Conservation (phyloP, 2,329 filamentous ascomycete genomes). For the Nakataea oryzae region DNA sequence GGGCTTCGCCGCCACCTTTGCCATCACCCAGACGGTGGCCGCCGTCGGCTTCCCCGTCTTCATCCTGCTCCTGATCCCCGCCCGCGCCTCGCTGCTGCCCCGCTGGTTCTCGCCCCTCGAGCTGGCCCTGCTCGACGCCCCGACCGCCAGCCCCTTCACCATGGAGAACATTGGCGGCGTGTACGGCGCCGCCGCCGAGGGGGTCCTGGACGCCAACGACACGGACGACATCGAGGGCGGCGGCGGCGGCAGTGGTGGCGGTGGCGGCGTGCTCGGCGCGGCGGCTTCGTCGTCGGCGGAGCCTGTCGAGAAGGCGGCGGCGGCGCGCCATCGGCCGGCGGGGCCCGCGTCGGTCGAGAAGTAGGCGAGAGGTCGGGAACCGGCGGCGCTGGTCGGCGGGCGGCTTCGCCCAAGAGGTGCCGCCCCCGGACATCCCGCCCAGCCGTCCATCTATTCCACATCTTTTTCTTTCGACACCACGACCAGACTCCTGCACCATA, state of each 20-base stretch:
- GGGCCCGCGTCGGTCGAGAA: neutral
- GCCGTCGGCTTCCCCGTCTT: conserved; percentile 73
- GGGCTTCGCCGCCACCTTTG: conserved; percentile 69
- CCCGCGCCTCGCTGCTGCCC: conserved; percentile 54
- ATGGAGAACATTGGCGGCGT: conserved; percentile 66
- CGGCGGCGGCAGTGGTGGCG: conserved; percentile 4
- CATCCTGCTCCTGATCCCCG: conserved; percentile 58
- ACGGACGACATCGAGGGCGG: neutral
- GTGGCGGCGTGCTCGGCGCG: conserved; percentile 1
- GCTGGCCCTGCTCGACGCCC: conserved; percentile 54
- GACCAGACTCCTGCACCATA: no score
- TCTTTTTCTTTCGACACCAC: no score
- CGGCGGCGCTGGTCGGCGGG: conserved; percentile 4
- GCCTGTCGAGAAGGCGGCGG: conserved; percentile 16
- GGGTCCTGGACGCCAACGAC: conserved; percentile 6
- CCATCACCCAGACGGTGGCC: conserved; percentile 71
- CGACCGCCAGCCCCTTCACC: conserved; percentile 63
- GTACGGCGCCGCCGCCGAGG: conserved; percentile 28
- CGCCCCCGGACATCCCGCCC: no score
- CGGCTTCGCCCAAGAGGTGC: no score
- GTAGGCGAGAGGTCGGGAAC: conserved; percentile 6
- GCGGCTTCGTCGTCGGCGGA: conserved; percentile 3
- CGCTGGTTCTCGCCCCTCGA: conserved; percentile 49
- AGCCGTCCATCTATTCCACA: no score
- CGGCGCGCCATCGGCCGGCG: conserved; percentile 4